These are phyloP conservation scores for Cordyceps cicadae DNA, from an alignment of 2,329 filamentous ascomycete genomes.

Conservation along the genomic window DNA sequence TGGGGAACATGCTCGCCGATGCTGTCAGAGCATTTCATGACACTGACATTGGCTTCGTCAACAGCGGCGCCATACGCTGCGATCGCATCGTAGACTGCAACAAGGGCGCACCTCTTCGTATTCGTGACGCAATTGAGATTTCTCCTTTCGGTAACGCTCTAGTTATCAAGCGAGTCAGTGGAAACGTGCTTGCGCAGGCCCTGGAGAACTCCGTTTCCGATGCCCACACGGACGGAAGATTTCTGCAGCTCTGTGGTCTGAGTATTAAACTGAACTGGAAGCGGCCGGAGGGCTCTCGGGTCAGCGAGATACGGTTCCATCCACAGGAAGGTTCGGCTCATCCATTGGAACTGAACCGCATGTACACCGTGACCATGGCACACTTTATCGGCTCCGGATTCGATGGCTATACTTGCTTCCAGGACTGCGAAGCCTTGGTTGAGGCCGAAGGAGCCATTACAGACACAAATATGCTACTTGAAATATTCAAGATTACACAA, in stretches of 20 bases:
- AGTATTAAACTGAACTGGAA: conserved; percentile 15
- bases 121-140: conserved; percentile 20
- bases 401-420: conserved; percentile 19
- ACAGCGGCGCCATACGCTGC: conserved; percentile 19
- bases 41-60: conserved; percentile 19
- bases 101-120: conserved; percentile 11
- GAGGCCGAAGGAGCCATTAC: conserved; percentile 18
- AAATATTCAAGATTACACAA: conserved; percentile 3
- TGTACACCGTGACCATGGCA: conserved; percentile 13
- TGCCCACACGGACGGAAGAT: conserved; percentile 20
- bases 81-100: conserved; percentile 15
- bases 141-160: conserved; percentile 19
- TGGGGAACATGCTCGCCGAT: conserved; percentile 21
- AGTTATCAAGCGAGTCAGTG: conserved; percentile 17
- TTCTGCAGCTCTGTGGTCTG: conserved; percentile 19
- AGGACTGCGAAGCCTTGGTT: conserved; percentile 15
- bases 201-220: conserved; percentile 21
- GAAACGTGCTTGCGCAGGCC: conserved; percentile 13
- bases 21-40: conserved; percentile 19
- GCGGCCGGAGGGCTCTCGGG: conserved; percentile 7
- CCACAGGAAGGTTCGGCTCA: not conserved
- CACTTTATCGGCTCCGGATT: conserved; percentile 19
- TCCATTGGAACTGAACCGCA: not conserved
- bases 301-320: not conserved
- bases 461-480: conserved; percentile 18